phyloP scores from a whole-genome alignment of 495 filamentous ascomycete genomes.

The Trichoderma gamsii region DNA sequence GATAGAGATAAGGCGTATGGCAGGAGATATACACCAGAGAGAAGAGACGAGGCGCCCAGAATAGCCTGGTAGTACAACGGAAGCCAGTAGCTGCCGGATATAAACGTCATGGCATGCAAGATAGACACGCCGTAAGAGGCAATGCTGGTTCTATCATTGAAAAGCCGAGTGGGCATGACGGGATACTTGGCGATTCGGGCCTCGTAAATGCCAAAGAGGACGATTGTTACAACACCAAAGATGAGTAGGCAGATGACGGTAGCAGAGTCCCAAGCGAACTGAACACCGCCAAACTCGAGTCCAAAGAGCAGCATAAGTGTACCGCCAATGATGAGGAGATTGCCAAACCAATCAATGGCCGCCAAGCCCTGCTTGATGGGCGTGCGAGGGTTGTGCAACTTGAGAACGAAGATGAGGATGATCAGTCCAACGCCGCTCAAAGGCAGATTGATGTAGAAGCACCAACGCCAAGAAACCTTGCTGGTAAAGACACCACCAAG shows the following conservation, averaged over 20 bases:
- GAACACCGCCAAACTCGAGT: slow-evolving; percentile 69
- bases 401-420: slow-evolving; percentile 63
- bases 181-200: slow-evolving; percentile 68
- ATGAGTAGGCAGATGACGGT: slow-evolving; percentile 73
- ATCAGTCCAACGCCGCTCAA: slow-evolving; percentile 63
- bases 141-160: slow-evolving; percentile 53
- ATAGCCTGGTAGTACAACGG: slow-evolving; percentile 77
- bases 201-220: slow-evolving; percentile 61
- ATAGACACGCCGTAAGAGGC: slow-evolving; percentile 53
- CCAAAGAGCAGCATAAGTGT: slow-evolving; percentile 79
- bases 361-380: slow-evolving; percentile 62
- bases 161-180: slow-evolving; percentile 68
- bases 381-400: slow-evolving; percentile 70
- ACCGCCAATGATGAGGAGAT: slow-evolving; percentile 62
- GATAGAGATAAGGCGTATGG: slow-evolving; percentile 69
- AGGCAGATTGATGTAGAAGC: slow-evolving; percentile 76
- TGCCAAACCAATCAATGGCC: slow-evolving; percentile 72
- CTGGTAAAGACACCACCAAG: slow-evolving; percentile 59
- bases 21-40: slow-evolving; percentile 74
- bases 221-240: slow-evolving; percentile 60
- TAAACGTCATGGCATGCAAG: slow-evolving; percentile 68
- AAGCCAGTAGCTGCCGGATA: slow-evolving; percentile 66
- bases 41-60: slow-evolving; percentile 62
- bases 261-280: slow-evolving; percentile 68
- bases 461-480: slow-evolving; percentile 54